Evolutionary conservation across 2,329 filamentous ascomycete species (phyloP), one percentile per base, ranked within the genome.

Genomic region (Fusarium sp.): DNA sequence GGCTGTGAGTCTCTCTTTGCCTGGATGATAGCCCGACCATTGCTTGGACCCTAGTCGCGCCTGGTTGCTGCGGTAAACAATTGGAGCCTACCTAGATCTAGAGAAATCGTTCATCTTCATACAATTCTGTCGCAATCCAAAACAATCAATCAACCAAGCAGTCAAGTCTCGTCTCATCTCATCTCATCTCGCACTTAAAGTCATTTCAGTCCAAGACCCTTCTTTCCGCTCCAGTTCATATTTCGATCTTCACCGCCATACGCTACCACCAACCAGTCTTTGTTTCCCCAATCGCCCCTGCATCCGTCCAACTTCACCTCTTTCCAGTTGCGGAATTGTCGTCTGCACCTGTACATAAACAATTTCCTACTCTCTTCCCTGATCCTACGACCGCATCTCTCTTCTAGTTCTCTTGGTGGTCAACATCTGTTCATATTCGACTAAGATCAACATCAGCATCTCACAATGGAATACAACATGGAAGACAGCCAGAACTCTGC

Each of bases 401-500:
- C 47, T 54, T 57, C 57, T 49, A 23, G 34, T 21, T 57, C 57
- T 68, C 51, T 69, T 58, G 55, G 32, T 53, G 51, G 48, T 20
- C 60, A 41, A 18, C 49, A 51, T 62, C 55, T 61, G 48, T 63
- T 46, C 20, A 23, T 50, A 55, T 48, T 56, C 23, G 32, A 47
- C 21, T 43, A 41, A 21, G 37, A 54, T 64, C 57, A 48, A 34
- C 62, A 64, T 56, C 56, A 66, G 20, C 40, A 58, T 56, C 65
- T 59, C 51, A 60, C 57, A 61, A 82, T 84, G 82, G 79, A 82
- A 63, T 85, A 81, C 77, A 77, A 80, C 63, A 83, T 80, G 80
- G 83, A 82, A 69, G 77, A 92, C 74, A 87, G 83, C 56, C 91
- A 93, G 80, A 93, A 91, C 81, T 84, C 90, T 57, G 87, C 87